Evolutionary conservation across 2,329 filamentous ascomycete genomes (phyloP).

Genomic region (Fusarium sp.): DNA sequence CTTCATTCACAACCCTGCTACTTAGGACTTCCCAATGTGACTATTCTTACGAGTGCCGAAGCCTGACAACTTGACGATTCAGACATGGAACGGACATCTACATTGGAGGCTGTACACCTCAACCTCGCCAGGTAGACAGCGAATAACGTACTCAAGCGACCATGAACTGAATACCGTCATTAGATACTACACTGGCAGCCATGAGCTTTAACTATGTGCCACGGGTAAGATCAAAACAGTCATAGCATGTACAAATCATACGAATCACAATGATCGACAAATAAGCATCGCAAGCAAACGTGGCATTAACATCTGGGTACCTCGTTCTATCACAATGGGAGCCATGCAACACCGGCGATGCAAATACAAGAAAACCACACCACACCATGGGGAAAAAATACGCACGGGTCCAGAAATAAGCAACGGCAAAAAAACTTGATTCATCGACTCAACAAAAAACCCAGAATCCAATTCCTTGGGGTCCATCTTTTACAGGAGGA

Average conservation of each 20-base stretch:
- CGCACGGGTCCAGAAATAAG: slow-evolving; percentile 32
- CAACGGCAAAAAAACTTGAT: slow-evolving; percentile 37
- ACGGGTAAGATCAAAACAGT: neutral
- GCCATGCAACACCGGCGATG: slow-evolving; percentile 46
- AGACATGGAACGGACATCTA: neutral
- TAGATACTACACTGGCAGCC: neutral
- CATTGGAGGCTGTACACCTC: neutral
- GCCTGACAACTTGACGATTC: neutral
- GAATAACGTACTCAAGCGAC: neutral
- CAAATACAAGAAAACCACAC: slow-evolving; percentile 42
- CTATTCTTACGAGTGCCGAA: neutral
- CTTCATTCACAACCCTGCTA: neutral
- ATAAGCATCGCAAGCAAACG: slow-evolving; percentile 35
- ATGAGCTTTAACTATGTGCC: neutral
- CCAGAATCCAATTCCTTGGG: slow-evolving; percentile 9
- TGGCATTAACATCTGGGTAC: slow-evolving; percentile 41
- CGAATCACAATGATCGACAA: neutral
- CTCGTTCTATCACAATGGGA: slow-evolving; percentile 42
- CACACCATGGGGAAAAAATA: slow-evolving; percentile 19
- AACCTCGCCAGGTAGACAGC: neutral
- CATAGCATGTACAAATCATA: neutral
- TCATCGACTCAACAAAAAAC: slow-evolving; percentile 26
- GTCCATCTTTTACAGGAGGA: slow-evolving; percentile 60
- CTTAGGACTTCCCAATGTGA: neutral
- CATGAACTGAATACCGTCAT: neutral